Conservation (phyloP, 192 early-diverging fungal genomes). For the Coemansia sp. region DNA sequence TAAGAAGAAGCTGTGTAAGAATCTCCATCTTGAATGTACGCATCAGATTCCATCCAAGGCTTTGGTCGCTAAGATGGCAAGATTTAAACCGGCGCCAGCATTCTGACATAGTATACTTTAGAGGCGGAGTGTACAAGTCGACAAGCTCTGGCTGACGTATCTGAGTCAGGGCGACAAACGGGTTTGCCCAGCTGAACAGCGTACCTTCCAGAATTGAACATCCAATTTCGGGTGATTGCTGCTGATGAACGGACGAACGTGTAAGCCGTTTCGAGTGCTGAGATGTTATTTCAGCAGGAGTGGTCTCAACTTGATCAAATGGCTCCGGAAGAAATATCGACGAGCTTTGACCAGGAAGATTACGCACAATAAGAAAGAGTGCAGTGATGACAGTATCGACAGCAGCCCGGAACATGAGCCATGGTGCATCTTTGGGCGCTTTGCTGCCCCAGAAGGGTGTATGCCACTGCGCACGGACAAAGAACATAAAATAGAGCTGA, state of each 20-base stretch:
- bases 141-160: conserved; percentile 15
- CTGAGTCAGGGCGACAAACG: conserved; percentile 14
- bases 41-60: conserved; percentile 28
- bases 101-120: conserved; percentile 4
- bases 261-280: background rate
- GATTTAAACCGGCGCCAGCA: conserved; percentile 18
- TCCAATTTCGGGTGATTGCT: conserved; percentile 22
- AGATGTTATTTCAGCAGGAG: background rate
- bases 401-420: background rate
- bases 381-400: background rate
- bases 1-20: conserved; percentile 32
- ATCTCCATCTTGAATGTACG: conserved; percentile 41
- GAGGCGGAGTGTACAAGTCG: conserved; percentile 18
- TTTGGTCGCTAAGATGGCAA: conserved; percentile 1
- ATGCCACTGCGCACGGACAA: conserved; percentile 16
- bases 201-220: conserved; percentile 24
- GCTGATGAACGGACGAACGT: background rate
- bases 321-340: background rate
- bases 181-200: conserved; percentile 30
- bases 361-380: conserved; percentile 26
- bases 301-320: background rate
- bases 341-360: conserved; percentile 8
- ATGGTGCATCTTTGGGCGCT: background rate
- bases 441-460: conserved; percentile 7
- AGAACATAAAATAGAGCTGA: conserved; percentile 21